phyloP scores from a whole-genome alignment of 176 grass and related monocot genomes.

The Dendrocalamus sinicus region DNA sequence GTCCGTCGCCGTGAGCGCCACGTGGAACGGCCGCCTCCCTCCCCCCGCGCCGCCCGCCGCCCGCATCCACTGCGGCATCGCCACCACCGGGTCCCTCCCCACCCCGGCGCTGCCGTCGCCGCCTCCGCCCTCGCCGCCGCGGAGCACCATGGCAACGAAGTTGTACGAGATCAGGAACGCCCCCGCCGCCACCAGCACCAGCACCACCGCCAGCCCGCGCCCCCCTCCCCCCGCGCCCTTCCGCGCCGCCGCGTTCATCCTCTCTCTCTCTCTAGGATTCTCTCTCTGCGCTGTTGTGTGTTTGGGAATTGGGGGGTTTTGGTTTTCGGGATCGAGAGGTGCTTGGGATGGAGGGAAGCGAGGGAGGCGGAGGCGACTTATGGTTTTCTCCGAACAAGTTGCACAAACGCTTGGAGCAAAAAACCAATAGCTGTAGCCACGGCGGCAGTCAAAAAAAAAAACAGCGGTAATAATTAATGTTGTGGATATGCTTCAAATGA shows the following conservation, averaged over 20 bases:
- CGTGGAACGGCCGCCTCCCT: constrained; percentile 65
- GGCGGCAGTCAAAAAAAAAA: too few species aligned
- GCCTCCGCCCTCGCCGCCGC: background rate
- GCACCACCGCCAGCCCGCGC: background rate
- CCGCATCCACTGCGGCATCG: constrained; percentile 55
- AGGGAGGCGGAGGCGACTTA: too few species aligned
- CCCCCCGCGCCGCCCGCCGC: background rate
- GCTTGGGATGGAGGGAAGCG: constrained; percentile 31
- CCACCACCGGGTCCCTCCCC: constrained; percentile 51
- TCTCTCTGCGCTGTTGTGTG: background rate
- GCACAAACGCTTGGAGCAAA: too few species aligned
- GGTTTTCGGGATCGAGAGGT: constrained; percentile 31
- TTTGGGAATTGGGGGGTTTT: constrained; percentile 26
- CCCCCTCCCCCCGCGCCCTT: constrained; percentile 35
- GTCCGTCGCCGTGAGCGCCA: constrained; percentile 73
- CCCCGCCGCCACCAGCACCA: constrained; percentile 51
- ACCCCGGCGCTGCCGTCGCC: background rate
- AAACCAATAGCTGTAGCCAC: too few species aligned
- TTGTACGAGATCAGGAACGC: constrained; percentile 70
- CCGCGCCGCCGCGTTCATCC: constrained; percentile 51
- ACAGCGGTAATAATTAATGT: background rate
- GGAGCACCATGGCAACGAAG: constrained; percentile 50
- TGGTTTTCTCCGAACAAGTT: too few species aligned
- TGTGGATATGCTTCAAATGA: background rate
- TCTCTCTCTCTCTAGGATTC: constrained; percentile 1